phyloP scores from a whole-genome alignment of 768 basidiomycete genomes.

The Arthromyces matolae region DNA sequence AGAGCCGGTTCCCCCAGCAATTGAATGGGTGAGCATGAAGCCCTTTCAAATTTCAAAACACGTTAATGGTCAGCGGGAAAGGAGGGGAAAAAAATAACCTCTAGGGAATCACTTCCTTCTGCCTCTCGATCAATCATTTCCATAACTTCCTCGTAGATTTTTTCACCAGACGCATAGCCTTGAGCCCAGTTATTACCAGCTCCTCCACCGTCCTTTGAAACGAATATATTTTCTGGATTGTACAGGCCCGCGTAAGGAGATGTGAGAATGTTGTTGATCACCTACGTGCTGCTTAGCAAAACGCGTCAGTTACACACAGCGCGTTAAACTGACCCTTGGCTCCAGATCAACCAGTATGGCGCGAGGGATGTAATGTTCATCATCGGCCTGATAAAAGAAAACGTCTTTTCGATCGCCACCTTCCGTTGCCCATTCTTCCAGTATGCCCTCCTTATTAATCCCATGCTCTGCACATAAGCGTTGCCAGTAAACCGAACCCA shows the following conservation, averaged over 20 bases:
- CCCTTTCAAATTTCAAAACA: constrained; percentile 51
- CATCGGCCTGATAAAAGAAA: constrained; percentile 99
- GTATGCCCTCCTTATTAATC: constrained; percentile 90
- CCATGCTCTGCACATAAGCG: constrained; percentile 98
- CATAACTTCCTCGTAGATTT: constrained; percentile 93
- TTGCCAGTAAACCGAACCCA: constrained; percentile 98
- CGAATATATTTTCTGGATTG: constrained; percentile 97
- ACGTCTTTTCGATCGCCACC: constrained; percentile 97
- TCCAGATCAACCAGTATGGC: constrained; percentile 96
- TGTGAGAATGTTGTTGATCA: constrained; percentile 90
- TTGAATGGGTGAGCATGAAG: constrained; percentile 98
- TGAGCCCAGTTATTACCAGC: constrained; percentile 99
- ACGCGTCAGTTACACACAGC: not conserved
- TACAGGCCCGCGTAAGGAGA: constrained; percentile 89
- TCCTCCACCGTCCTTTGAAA: constrained; percentile 96
- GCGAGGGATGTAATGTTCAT: constrained; percentile 97
- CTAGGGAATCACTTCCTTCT: constrained; percentile 94
- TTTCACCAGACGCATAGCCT: constrained; percentile 87
- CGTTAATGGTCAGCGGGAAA: not conserved
- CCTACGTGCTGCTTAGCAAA: constrained; percentile 45
- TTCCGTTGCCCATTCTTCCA: constrained; percentile 96
- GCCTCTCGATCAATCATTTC: constrained; percentile 99
- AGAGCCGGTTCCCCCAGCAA: constrained; percentile 97
- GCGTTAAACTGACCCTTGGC: constrained; percentile 67
- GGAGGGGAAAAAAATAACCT: constrained; percentile 48